Conservation (phyloP, 2,329 filamentous ascomycete genomes). For the Pseudogymnoascus pannorum region DNA sequence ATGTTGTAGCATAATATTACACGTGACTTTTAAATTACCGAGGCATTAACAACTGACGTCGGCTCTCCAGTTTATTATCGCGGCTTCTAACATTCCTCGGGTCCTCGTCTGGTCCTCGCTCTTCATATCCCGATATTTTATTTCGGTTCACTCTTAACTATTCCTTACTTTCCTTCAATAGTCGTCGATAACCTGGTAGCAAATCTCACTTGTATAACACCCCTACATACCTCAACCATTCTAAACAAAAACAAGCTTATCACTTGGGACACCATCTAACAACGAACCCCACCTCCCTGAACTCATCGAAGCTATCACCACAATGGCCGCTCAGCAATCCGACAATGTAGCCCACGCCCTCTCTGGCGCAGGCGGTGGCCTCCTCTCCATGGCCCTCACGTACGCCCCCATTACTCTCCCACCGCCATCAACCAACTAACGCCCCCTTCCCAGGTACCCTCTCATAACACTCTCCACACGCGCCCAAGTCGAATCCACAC, state of each 20-base stretch:
- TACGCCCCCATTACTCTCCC: slow-evolving; percentile 36
- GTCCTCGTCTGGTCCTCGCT: not conserved
- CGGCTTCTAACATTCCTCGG: not conserved
- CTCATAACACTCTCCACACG: slow-evolving; percentile 96
- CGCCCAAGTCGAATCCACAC: slow-evolving; percentile 94
- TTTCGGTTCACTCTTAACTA: not conserved
- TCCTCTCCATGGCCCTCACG: slow-evolving; percentile 94
- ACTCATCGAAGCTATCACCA: not conserved
- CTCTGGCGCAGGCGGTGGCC: slow-evolving; percentile 84
- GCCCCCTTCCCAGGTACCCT: slow-evolving; percentile 61
- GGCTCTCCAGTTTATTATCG: slow-evolving; percentile 4
- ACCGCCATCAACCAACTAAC: not conserved
- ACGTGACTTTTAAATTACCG: slow-evolving; percentile 2
- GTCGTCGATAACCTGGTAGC: not conserved
- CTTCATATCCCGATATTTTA: slow-evolving; percentile 3
- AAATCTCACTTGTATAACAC: not conserved
- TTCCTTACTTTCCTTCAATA: not conserved
- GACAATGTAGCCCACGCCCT: slow-evolving; percentile 97
- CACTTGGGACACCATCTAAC: not conserved
- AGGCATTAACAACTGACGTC: slow-evolving; percentile 6
- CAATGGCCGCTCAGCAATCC: slow-evolving; percentile 51
- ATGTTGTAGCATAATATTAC: not conserved
- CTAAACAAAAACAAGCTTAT: not conserved
- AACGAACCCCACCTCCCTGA: not conserved
- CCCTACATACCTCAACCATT: not conserved